Evolutionary conservation across 2,329 filamentous ascomycete genomes (phyloP).

Genomic region (Talaromyces islandicus): DNA sequence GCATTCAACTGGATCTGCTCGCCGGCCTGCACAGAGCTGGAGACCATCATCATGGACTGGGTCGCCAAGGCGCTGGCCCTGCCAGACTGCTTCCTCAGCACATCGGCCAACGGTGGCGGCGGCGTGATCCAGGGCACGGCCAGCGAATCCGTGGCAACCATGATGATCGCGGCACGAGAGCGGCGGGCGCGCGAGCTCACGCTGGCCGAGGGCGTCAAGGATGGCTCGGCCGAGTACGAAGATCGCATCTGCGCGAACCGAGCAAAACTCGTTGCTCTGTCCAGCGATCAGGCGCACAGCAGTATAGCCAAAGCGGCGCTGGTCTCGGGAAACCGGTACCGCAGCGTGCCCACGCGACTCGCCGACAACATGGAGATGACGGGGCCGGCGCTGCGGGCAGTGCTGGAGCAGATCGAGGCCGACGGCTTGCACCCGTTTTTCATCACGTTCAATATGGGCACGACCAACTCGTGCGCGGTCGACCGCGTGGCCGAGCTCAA

Average conservation of each 20-base stretch:
- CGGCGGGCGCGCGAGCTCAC: conserved; percentile 62
- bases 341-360: conserved; percentile 58
- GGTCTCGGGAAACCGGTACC: conserved; percentile 78
- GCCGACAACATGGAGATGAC: conserved; percentile 66
- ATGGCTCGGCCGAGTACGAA: conserved; percentile 54
- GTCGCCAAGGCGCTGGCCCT: conserved; percentile 69
- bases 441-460: conserved; percentile 76
- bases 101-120: conserved; percentile 61
- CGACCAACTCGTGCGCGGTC: conserved; percentile 80
- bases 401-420: conserved; percentile 60
- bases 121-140: conserved; percentile 94
- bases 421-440: conserved; percentile 79
- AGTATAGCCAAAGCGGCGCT: conserved; percentile 81
- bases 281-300: conserved; percentile 73
- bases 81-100: conserved; percentile 67
- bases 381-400: conserved; percentile 53
- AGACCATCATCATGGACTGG: conserved; percentile 92
- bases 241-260: conserved; percentile 63
- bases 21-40: conserved; percentile 85
- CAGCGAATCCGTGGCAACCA: conserved; percentile 78
- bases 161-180: conserved; percentile 82
- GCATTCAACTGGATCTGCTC: conserved; percentile 98
- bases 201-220: conserved; percentile 41
- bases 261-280: conserved; percentile 71
- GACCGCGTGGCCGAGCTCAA: conserved; percentile 73